Base-by-base conservation (phyloP, 2,329 filamentous ascomycete genomes). In the Trichophyton verrucosum region DNA sequence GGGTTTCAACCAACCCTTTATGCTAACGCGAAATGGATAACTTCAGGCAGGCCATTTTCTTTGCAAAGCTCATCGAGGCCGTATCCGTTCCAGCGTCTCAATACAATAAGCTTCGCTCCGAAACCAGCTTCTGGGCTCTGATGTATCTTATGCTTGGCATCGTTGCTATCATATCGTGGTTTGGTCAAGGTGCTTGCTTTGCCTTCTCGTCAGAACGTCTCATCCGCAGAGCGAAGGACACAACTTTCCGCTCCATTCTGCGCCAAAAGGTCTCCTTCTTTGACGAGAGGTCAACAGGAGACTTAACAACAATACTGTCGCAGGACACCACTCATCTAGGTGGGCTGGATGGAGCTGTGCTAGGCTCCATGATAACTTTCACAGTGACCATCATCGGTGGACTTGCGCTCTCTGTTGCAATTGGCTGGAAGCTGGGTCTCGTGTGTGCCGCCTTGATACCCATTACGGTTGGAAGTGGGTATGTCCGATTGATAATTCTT, bases 211-310 rank as follows among this genome's bases (percentile, higher is more conserved):
- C 90, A 15, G 89, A 95, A 76, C 82, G 85, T 44, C 81, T 97
- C 20, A 82, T 96, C 60, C 88, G 89, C 70, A 85, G 90, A 15
- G 89, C 92, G 1, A 84, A 94, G 67, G 85, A 92, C 72, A 80
- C 80, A 62, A 87, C 91, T 6, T 96, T 97, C 78, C 82, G 91
- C 33, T 81, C 86, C 27, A 90, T 97, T 77, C 82, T 97, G 55
- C 88, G 91, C 65, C 92, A 97, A 74, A 92, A 97, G 64, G 91
- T 97, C 62, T 79, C 84, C 33, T 97, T 91, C 73, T 97, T 96
- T 67, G 94, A 97, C 73, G 87, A 92, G 72, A 95, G 97, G 72
- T 91, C 88, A 3, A 86, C 90, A 6, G 92, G 94, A 65, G 87
- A 91, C 0, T 77, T 97, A 67, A 96, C 91, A 0, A 89, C 88